Percentiles rank a stretch among this genome's conserved stretches.
phyloP scores from a whole-genome alignment of 2,329 filamentous ascomycete genomes.

The Onygenales sp. region DNA sequence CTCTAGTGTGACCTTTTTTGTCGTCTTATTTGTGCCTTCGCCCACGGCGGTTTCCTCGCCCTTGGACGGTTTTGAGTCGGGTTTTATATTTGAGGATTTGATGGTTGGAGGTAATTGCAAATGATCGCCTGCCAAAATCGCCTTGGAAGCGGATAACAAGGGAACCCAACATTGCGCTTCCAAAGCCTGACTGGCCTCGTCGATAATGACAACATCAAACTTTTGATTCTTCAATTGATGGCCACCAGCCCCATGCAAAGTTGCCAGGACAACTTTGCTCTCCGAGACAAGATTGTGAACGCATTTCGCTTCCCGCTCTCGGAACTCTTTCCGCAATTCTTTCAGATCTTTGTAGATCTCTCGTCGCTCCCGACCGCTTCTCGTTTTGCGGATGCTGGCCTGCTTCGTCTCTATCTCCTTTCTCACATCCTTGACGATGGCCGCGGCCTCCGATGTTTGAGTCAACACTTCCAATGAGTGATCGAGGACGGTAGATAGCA shows the following conservation, averaged over 20 bases:
- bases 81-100: constrained; percentile 58
- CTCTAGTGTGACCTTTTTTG: constrained; percentile 51
- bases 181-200: constrained; percentile 90
- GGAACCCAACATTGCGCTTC: constrained; percentile 98
- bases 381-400: constrained; percentile 76
- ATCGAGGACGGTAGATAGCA: constrained; percentile 76
- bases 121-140: constrained; percentile 88
- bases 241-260: constrained; percentile 83
- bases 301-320: constrained; percentile 73
- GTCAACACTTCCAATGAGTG: constrained; percentile 90
- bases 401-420: constrained; percentile 91
- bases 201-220: constrained; percentile 92
- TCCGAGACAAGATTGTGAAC: constrained; percentile 63
- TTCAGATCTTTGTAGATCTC: constrained; percentile 79
- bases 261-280: constrained; percentile 84
- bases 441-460: constrained; percentile 78
- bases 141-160: constrained; percentile 67
- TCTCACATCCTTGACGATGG: constrained; percentile 80
- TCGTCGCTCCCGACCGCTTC: constrained; percentile 66
- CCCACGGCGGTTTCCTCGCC: constrained; percentile 9
- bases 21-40: not conserved
- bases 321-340: constrained; percentile 77
- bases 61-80: constrained; percentile 35
- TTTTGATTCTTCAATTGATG: constrained; percentile 67
- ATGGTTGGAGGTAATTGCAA: constrained; percentile 90